These are phyloP conservation scores for Rhodotorula sp. DNA, from an alignment of 1,284 basidiomycete genomes.

Conservation along the genomic window DNA sequence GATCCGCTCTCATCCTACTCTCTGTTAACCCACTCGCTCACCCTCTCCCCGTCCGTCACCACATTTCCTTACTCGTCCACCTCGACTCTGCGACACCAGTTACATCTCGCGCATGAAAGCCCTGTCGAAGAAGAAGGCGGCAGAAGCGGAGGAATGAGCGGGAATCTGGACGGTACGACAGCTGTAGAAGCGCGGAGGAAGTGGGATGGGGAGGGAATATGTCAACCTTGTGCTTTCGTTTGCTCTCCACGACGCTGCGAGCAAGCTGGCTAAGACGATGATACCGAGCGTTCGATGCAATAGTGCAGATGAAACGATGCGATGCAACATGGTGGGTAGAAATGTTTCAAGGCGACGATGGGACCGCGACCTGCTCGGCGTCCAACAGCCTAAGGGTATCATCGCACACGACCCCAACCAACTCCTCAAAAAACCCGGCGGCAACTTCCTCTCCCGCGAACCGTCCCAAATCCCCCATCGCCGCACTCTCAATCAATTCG, in stretches of 20 bases:
- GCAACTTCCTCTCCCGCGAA: not conserved
- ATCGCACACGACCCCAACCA: conserved; percentile 18
- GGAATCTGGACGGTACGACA: not conserved
- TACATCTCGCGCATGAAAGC: conserved; percentile 42
- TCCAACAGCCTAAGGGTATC: conserved; percentile 26
- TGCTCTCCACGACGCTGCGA: no score
- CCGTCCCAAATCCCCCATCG: conserved; percentile 42
- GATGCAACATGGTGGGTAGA: no score
- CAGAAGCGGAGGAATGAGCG: conserved; percentile 19
- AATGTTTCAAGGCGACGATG: no score
- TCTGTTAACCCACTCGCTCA: not conserved
- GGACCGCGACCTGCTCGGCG: not conserved
- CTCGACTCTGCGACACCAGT: conserved; percentile 10
- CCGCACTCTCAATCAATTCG: conserved; percentile 43
- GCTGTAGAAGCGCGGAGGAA: no score
- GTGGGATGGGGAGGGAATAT: no score
- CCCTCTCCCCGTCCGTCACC: not conserved
- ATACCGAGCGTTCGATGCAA: no score
- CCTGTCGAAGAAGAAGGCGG: conserved; percentile 27
- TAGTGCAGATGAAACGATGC: no score
- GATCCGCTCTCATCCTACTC: not conserved
- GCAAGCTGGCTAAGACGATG: no score
- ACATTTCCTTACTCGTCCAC: not conserved
- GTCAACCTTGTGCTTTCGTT: no score
- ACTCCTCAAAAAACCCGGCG: not conserved